Conservation (phyloP, 257 asterid genomes). For the Solanum pimpinellifolium region DNA sequence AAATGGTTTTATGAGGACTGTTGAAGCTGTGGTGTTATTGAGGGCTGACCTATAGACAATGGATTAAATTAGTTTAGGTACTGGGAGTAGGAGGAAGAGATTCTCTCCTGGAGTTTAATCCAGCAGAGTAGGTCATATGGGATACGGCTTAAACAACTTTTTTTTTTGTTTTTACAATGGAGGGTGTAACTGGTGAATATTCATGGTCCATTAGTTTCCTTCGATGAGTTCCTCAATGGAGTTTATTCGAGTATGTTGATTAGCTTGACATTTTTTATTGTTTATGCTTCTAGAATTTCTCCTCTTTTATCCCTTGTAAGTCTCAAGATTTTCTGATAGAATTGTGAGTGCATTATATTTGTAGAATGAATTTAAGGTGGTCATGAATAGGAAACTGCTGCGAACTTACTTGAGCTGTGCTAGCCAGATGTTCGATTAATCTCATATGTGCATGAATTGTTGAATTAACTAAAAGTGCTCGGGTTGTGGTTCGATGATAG, state of each 20-base stretch:
- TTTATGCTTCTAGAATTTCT: background rate
- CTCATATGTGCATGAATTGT: background rate
- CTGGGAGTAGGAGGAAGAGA: background rate
- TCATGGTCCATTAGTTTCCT: background rate
- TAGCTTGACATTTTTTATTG: background rate
- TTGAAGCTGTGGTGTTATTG: background rate
- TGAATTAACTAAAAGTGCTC: background rate
- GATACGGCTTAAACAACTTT: background rate
- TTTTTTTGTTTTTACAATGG: too few species aligned
- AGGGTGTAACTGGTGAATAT: background rate
- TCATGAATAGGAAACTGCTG: background rate
- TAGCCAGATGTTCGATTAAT: background rate
- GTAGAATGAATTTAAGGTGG: background rate
- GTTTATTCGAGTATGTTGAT: background rate
- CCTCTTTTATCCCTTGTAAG: background rate
- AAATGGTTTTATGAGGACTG: background rate
- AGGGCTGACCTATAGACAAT: background rate
- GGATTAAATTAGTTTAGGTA: background rate
- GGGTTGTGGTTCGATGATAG: background rate
- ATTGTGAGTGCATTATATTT: background rate
- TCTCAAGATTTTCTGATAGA: background rate
- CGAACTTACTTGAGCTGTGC: background rate
- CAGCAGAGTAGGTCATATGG: background rate
- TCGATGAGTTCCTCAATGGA: background rate
- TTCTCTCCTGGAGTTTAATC: background rate